Evolutionary conservation across 176 grass and related monocot species (phyloP).

Genomic region (Carex myosuroides): DNA sequence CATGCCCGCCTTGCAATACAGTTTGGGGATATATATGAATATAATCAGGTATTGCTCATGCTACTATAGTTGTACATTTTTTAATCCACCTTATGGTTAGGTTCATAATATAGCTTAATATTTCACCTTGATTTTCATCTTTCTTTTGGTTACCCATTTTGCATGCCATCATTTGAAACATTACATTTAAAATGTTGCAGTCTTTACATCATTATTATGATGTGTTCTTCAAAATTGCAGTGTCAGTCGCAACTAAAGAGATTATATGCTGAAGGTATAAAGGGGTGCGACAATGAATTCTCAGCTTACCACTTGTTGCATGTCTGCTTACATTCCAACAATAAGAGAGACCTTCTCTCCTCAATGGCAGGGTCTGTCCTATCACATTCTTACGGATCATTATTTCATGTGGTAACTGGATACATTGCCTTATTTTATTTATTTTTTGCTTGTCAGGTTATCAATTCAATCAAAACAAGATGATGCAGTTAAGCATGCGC

Average conservation of each 20-base stretch:
- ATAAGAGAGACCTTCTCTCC: slow-evolving; percentile 78
- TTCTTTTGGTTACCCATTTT: background rate
- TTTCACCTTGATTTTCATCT: background rate
- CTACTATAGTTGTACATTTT: background rate
- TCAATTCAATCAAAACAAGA: slow-evolving; percentile 69
- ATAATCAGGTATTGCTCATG: slow-evolving; percentile 63
- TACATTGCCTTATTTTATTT: background rate
- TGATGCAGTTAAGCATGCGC: slow-evolving; percentile 84
- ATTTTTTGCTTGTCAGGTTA: slow-evolving; percentile 51
- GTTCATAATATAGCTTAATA: background rate
- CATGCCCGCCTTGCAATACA: slow-evolving; percentile 87
- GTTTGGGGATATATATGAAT: slow-evolving; percentile 81
- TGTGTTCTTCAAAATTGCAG: slow-evolving; percentile 35
- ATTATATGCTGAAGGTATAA: slow-evolving; percentile 77
- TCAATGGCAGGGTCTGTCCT: slow-evolving; percentile 72
- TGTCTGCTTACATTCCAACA: slow-evolving; percentile 71
- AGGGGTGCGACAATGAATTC: slow-evolving; percentile 75
- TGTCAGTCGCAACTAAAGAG: slow-evolving; percentile 91
- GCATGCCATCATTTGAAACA: background rate
- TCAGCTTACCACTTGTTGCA: slow-evolving; percentile 84
- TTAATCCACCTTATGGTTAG: background rate
- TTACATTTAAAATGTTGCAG: background rate
- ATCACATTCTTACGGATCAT: slow-evolving; percentile 13
- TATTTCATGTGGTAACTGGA: background rate
- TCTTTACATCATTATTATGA: background rate